Base-by-base conservation (phyloP, 2,329 filamentous ascomycete species). In the Parafenestella ontariensis region DNA sequence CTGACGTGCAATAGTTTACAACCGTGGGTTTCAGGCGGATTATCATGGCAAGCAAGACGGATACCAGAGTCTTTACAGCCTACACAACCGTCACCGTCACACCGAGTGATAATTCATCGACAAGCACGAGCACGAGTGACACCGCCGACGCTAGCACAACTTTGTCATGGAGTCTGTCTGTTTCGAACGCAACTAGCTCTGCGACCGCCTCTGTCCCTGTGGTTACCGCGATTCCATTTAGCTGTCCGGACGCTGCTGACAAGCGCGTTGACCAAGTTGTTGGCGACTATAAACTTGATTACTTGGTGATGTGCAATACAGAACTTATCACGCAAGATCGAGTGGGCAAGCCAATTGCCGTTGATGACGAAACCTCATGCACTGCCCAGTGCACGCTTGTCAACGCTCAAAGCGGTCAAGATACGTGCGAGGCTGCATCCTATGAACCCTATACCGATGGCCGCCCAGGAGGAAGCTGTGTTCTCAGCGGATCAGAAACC, bases 301-400 rank as follows among this genome's bases (percentile, higher is more conserved):
- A 71, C 49, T 34, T 59, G 5, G 58, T 74, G 3, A 51, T 65
- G n/a, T 74, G 69, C 43, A 60, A 72, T 43, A 71, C 62, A 1
- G 58, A 64, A 9, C 49, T 69, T 17, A 52, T 59, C 3, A 58
- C 55, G 2, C 54, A 58, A 42, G 68, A 66, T 23, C 58, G 58
- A 8, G 31, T 69, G 4, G 58, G 60, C 9, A 46, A 29, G 2
- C 58, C 60, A 21, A 64, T 62, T 23, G 33, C 56, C 3, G 59
- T 65, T 2, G 58, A 67, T 1, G 59, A 59, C 42, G 52, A 59
- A 18, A 69, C 67, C 8, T 59, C 64, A 3, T 73, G 70, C 46
- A 61, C 67, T 46, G 65, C 59, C 10, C 62, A 68, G 52, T 74
- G 71, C 43, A 71, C 71, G 8, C 54, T 66, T 17, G 28, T 70